phyloP scores from a whole-genome alignment of 106 monocot species.

The Dendrobium officinale region DNA sequence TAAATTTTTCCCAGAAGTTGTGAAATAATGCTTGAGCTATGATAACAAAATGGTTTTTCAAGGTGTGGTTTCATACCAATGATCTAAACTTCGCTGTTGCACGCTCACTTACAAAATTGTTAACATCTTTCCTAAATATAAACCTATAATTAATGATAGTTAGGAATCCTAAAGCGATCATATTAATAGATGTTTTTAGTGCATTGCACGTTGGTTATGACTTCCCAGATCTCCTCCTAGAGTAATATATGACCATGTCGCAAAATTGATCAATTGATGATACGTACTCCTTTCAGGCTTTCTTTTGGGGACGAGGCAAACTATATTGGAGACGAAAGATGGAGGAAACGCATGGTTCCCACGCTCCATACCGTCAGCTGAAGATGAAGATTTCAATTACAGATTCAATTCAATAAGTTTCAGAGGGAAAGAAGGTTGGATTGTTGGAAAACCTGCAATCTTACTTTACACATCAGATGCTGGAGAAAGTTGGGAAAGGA shows the following conservation, averaged over 20 bases:
- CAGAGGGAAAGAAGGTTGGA: conserved; percentile 92
- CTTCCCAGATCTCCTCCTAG: neutral
- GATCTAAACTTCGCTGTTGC: neutral
- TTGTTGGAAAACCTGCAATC: conserved; percentile 93
- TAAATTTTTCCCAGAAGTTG: neutral
- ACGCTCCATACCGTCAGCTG: conserved; percentile 85
- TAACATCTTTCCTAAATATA: neutral
- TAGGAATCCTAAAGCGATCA: neutral
- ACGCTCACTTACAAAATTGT: neutral
- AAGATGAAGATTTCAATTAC: conserved; percentile 99
- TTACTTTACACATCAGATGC: conserved; percentile 82
- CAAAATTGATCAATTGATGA: conserved; percentile 2
- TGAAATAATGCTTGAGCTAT: neutral
- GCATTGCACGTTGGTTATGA: neutral
- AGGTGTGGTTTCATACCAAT: neutral
- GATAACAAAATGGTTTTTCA: conserved; percentile 1
- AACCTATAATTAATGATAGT: neutral
- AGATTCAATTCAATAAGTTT: conserved; percentile 97
- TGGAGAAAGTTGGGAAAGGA: conserved; percentile 92
- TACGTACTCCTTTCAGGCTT: conserved; percentile 41
- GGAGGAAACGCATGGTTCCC: conserved; percentile 82
- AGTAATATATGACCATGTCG: neutral
- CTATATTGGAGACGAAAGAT: conserved; percentile 93
- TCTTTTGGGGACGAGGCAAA: conserved; percentile 92
- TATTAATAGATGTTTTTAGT: neutral